Conservation (phyloP, 1,139 yeast genomes). For the Saccharomyces hybrid region DNA sequence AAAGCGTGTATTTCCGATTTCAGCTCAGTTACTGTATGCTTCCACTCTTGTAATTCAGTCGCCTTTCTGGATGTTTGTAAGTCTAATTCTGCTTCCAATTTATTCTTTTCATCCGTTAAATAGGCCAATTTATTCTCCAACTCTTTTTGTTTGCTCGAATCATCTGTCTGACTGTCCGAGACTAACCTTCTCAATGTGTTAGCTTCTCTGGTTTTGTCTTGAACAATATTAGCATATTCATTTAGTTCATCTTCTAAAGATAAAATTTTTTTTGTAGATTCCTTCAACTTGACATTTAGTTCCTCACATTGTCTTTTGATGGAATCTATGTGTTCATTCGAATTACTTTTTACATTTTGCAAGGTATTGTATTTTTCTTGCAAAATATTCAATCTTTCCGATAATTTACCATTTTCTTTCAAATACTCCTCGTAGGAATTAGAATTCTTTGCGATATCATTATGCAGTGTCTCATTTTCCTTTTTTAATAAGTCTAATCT, state of each 20-base stretch:
- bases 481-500: slow-evolving; percentile 30
- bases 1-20: slow-evolving; percentile 26
- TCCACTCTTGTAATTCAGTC: slow-evolving; percentile 31
- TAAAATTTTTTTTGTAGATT: slow-evolving; percentile 53
- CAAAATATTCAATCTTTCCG: slow-evolving; percentile 45
- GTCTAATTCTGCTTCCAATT: slow-evolving; percentile 49
- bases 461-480: slow-evolving; percentile 36
- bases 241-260: slow-evolving; percentile 71
- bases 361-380: slow-evolving; percentile 46
- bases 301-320: slow-evolving; percentile 75
- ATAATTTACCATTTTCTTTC: slow-evolving; percentile 47
- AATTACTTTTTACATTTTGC: slow-evolving; percentile 40
- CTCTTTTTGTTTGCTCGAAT: slow-evolving; percentile 43
- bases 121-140: slow-evolving; percentile 38
- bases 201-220: slow-evolving; percentile 75
- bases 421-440: slow-evolving; percentile 40
- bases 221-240: slow-evolving; percentile 64
- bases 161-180: slow-evolving; percentile 58
- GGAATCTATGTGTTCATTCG: slow-evolving; percentile 51
- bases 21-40: slow-evolving; percentile 28
- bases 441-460: slow-evolving; percentile 39
- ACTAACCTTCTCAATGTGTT: slow-evolving; percentile 62
- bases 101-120: slow-evolving; percentile 52
- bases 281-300: slow-evolving; percentile 58
- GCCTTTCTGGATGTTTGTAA: slow-evolving; percentile 41